These are phyloP conservation scores for Mycena citricolor DNA, from an alignment of 1,284 basidiomycete genomes.

Conservation along the genomic window DNA sequence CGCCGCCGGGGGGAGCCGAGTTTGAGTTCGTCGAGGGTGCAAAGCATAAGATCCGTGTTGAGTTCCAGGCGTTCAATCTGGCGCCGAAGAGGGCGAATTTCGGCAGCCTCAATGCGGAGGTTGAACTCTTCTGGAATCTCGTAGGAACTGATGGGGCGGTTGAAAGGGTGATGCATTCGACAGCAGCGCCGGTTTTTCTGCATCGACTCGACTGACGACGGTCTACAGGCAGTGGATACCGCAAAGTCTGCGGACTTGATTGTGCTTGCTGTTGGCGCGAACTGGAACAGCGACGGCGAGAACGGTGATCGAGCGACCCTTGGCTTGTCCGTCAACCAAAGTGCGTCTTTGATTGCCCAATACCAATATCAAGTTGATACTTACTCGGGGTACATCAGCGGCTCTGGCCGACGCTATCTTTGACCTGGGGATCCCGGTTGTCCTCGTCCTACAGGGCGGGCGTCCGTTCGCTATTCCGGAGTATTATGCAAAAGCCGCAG, in stretches of 20 bases:
- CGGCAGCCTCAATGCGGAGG: conserved; percentile 29
- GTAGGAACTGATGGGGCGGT: conserved; percentile 27
- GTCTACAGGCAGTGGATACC: conserved; percentile 25
- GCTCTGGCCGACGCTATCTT: conserved; percentile 30
- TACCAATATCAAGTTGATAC: background rate
- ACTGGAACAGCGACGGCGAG: conserved; percentile 34
- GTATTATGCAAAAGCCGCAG: conserved; percentile 28
- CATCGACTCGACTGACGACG: background rate
- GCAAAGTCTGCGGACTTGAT: conserved; percentile 30
- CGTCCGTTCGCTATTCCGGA: conserved; percentile 31
- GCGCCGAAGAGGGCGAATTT: conserved; percentile 30
- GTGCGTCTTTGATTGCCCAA: conserved; percentile 22
- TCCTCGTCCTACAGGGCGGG: conserved; percentile 31
- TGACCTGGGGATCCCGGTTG: conserved; percentile 29
- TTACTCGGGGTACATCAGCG: conserved; percentile 17
- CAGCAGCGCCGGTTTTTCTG: background rate
- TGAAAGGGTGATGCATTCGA: conserved; percentile 17
- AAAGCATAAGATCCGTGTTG: conserved; percentile 26
- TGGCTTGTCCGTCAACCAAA: conserved; percentile 31
- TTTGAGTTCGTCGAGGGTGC: conserved; percentile 27
- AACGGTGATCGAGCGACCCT: conserved; percentile 31
- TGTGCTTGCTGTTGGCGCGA: conserved; percentile 31
- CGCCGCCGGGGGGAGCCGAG: conserved; percentile 27
- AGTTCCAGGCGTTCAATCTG: conserved; percentile 29
- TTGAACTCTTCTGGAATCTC: conserved; percentile 33